These are phyloP conservation scores for Fusarium algeriense DNA, from an alignment of 2,329 filamentous ascomycete genomes.

Conservation along the genomic window DNA sequence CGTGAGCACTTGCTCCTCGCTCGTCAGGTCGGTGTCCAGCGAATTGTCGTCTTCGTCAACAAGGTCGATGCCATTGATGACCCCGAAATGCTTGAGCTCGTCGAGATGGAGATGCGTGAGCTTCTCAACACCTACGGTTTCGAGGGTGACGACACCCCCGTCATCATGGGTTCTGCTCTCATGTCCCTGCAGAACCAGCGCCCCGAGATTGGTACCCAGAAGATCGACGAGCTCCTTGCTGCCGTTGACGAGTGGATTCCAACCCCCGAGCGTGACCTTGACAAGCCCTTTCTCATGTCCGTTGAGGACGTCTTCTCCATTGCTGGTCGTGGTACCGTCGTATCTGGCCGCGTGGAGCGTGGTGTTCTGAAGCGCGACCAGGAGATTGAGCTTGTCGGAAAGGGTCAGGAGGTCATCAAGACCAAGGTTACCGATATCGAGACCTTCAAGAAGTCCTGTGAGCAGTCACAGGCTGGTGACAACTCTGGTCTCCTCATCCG, in stretches of 20 bases:
- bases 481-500: constrained; percentile 98
- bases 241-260: constrained; percentile 97
- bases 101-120: constrained; percentile 99
- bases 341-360: constrained; percentile 96
- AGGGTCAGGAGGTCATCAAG: constrained; percentile 85
- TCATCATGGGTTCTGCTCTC: constrained; percentile 96
- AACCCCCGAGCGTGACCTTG: constrained; percentile 90
- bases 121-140: constrained; percentile 93
- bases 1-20: constrained; percentile 97
- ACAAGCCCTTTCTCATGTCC: constrained; percentile 99
- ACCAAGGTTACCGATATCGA: constrained; percentile 99
- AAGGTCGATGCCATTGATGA: constrained; percentile 98
- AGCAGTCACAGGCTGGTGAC: constrained; percentile 94
- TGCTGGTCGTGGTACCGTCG: constrained; percentile 93
- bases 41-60: constrained; percentile 99
- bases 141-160: constrained; percentile 97
- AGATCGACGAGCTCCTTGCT: constrained; percentile 91
- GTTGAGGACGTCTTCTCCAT: constrained; percentile 95
- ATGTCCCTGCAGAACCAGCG: constrained; percentile 90
- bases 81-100: constrained; percentile 99
- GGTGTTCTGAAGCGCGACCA: constrained; percentile 92
- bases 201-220: constrained; percentile 85
- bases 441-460: constrained; percentile 99
- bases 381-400: constrained; percentile 95
- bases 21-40: constrained; percentile 97